phyloP scores from a whole-genome alignment of 768 basidiomycete genomes.

The Tubosaeta sp. region DNA sequence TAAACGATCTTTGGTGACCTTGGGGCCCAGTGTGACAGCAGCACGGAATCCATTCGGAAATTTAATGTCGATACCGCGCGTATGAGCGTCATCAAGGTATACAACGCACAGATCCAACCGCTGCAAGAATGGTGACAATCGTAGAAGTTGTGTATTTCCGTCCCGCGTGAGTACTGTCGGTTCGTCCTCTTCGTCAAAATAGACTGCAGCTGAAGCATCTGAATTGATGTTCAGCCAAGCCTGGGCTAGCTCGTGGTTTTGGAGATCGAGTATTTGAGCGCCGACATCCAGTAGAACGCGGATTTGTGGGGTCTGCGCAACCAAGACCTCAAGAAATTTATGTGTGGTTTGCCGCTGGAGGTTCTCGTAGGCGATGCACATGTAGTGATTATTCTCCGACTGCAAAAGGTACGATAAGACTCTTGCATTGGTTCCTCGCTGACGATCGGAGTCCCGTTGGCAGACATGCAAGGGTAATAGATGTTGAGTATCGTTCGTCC shows the following conservation, averaged over 20 bases:
- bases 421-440: constrained; percentile 9
- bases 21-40: not conserved
- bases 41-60: constrained; percentile 12
- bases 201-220: constrained; percentile 19
- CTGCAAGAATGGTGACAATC: constrained; percentile 25
- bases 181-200: constrained; percentile 13
- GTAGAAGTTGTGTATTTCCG: constrained; percentile 33
- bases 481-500: constrained; percentile 36
- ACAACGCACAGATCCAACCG: constrained; percentile 4
- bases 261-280: constrained; percentile 48
- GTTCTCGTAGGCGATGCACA: not conserved
- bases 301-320: constrained; percentile 31
- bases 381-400: constrained; percentile 19
- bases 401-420: constrained; percentile 18
- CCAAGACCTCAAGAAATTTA: constrained; percentile 28
- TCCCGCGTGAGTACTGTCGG: constrained; percentile 33
- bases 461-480: constrained; percentile 27
- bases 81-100: constrained; percentile 17
- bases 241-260: constrained; percentile 35
- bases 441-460: constrained; percentile 17
- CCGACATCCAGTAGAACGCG: constrained; percentile 48
- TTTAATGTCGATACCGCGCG: constrained; percentile 15
- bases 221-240: constrained; percentile 33
- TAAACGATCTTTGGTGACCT: constrained; percentile 12
- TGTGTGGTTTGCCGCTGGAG: constrained; percentile 8